A percentile compares a stretch with the other conserved stretches of the same genome.
Conservation (phyloP, 495 filamentous ascomycete species). For the Pyronema omphalodes region DNA sequence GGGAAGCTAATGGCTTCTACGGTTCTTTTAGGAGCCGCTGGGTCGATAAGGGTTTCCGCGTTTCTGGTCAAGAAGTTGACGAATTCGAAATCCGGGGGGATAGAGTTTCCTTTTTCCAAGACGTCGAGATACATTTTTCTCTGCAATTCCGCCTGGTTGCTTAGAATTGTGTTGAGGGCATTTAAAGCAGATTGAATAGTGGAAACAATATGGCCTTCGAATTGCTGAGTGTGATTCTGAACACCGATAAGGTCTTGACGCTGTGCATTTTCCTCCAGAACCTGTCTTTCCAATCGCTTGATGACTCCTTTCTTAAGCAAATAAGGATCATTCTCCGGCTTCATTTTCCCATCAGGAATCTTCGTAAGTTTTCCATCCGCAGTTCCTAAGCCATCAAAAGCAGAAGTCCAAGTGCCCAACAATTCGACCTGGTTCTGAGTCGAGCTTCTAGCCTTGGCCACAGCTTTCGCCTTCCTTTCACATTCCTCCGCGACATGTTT, state of each 20-base stretch:
- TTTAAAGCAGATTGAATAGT: slow-evolving; percentile 66
- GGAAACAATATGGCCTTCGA: slow-evolving; percentile 70
- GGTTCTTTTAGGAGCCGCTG: slow-evolving; percentile 48
- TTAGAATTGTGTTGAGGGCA: slow-evolving; percentile 58
- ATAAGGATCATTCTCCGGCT: slow-evolving; percentile 66
- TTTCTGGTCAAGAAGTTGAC: slow-evolving; percentile 57
- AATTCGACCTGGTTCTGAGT: slow-evolving; percentile 96
- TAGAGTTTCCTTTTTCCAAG: slow-evolving; percentile 27
- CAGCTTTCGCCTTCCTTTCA: slow-evolving; percentile 69
- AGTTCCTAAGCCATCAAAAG: slow-evolving; percentile 39
- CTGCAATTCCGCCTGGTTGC: slow-evolving; percentile 61
- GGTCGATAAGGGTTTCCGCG: slow-evolving; percentile 56
- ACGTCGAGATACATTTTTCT: slow-evolving; percentile 70
- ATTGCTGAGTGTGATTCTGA: slow-evolving; percentile 71
- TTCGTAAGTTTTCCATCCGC: neutral
- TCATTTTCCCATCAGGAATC: slow-evolving; percentile 31
- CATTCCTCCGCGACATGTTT: slow-evolving; percentile 76
- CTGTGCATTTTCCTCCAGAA: slow-evolving; percentile 87
- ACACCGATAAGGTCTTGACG: slow-evolving; percentile 73
- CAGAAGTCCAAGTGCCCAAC: slow-evolving; percentile 61
- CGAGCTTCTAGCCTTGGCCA: slow-evolving; percentile 65
- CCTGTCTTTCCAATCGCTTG: slow-evolving; percentile 72
- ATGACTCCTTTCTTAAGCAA: slow-evolving; percentile 62
- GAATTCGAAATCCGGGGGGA: slow-evolving; percentile 89
- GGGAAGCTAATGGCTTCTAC: slow-evolving; percentile 60